A percentile compares a stretch with the other conserved stretches of the same genome.
Evolutionary conservation across 257 asterid genomes (phyloP).

Genomic region (Nemophila menziesii): DNA sequence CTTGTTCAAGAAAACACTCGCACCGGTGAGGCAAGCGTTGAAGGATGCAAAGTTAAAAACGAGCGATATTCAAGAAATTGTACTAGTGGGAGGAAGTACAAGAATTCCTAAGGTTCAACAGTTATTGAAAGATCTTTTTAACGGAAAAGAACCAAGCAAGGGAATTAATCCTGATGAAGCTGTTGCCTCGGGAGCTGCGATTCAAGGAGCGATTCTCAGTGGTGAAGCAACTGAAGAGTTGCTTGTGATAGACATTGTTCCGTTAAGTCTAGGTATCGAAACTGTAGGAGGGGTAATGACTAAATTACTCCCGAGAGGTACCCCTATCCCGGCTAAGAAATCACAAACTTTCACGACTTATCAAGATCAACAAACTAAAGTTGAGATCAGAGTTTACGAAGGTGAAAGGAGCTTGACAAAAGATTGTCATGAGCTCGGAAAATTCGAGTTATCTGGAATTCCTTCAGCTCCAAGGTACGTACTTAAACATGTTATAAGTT

Average conservation of each 20-base stretch:
- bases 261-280: slow-evolving; percentile 17
- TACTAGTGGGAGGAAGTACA: slow-evolving; percentile 25
- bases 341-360: slow-evolving; percentile 20
- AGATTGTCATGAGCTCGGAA: slow-evolving; percentile 19
- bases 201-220: slow-evolving; percentile 21
- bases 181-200: slow-evolving; percentile 23
- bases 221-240: slow-evolving; percentile 13
- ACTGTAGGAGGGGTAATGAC: slow-evolving; percentile 24
- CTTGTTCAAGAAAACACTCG: slow-evolving; percentile 21
- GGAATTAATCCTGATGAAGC: slow-evolving; percentile 25
- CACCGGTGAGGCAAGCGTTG: slow-evolving; percentile 19
- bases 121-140: slow-evolving; percentile 23
- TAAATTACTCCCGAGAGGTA: slow-evolving; percentile 20
- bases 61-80: slow-evolving; percentile 17
- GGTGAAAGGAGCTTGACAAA: slow-evolving; percentile 20
- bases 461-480: slow-evolving; percentile 19
- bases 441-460: slow-evolving; percentile 18
- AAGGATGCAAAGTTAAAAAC: slow-evolving; percentile 17
- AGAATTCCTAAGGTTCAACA: slow-evolving; percentile 26
- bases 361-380: slow-evolving; percentile 18
- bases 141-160: slow-evolving; percentile 20
- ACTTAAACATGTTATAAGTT: background rate
- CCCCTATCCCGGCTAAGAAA: slow-evolving; percentile 13
- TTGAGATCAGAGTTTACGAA: slow-evolving; percentile 16
- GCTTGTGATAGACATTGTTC: slow-evolving; percentile 15